phyloP scores from a whole-genome alignment of 495 filamentous ascomycete genomes.

The Xylaria nigripes region DNA sequence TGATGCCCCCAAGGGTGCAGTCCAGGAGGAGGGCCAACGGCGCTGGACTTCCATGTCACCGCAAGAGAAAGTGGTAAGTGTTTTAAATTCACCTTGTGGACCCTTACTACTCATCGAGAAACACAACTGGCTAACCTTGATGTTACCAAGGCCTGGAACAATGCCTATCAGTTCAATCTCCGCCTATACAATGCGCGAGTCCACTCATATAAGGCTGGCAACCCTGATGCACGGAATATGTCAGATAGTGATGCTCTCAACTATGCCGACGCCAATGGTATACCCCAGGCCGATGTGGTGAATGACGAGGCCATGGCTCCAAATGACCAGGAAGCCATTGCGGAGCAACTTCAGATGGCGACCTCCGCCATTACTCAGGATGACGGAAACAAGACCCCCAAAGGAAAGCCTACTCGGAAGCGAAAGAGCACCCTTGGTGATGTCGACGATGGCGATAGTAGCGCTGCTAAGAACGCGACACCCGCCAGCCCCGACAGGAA shows the following conservation, averaged over 20 bases:
- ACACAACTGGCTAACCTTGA: constrained; percentile 7
- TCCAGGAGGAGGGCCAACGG: constrained; percentile 71
- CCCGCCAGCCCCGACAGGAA: constrained; percentile 53
- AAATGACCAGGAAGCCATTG: constrained; percentile 50
- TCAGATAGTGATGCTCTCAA: constrained; percentile 47
- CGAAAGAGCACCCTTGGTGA: constrained; percentile 47
- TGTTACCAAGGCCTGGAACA: constrained; percentile 55
- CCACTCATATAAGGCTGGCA: constrained; percentile 63
- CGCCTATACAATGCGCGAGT: constrained; percentile 63
- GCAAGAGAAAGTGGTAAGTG: constrained; percentile 62
- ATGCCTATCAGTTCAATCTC: constrained; percentile 67
- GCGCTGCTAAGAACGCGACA: constrained; percentile 44
- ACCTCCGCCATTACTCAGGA: constrained; percentile 26
- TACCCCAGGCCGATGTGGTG: constrained; percentile 34
- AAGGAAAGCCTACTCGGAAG: constrained; percentile 37
- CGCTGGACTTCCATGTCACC: constrained; percentile 72
- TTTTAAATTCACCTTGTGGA: background rate
- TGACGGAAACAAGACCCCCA: constrained; percentile 42
- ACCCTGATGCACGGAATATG: constrained; percentile 55
- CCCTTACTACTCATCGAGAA: background rate
- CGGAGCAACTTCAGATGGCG: constrained; percentile 46
- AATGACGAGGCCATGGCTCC: constrained; percentile 44
- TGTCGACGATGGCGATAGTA: constrained; percentile 31
- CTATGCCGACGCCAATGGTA: constrained; percentile 48
- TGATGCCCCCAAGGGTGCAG: constrained; percentile 63